Percentiles rank a stretch among this genome's conserved stretches.
Conservation (phyloP, 257 asterid genomes). For the Penstemon davidsonii region DNA sequence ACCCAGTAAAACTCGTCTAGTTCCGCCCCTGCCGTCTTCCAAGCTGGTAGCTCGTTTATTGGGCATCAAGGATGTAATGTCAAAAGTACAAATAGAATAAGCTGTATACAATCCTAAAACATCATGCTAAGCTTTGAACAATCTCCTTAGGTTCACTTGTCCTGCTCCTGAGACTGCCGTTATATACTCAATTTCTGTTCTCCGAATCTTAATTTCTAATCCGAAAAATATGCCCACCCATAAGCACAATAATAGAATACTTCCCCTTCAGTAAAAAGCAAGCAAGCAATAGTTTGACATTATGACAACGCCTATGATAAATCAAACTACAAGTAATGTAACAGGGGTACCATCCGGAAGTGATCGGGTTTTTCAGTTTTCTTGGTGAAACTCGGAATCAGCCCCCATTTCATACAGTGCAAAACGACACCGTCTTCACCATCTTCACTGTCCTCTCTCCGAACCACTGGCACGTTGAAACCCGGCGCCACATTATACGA, state of each 20-base stretch:
- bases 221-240: background rate
- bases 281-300: no score
- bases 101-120: background rate
- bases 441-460: conserved; percentile 54
- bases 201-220: no score
- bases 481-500: conserved; percentile 85
- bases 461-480: conserved; percentile 77
- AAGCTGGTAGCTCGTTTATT: background rate
- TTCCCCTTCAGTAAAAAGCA: background rate
- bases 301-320: no score
- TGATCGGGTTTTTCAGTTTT: conserved; percentile 75
- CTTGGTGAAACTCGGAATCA: conserved; percentile 84
- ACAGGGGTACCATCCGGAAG: conserved; percentile 65
- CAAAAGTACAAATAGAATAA: no score
- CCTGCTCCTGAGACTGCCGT: background rate
- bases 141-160: background rate
- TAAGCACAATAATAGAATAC: no score
- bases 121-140: background rate
- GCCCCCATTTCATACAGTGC: conserved; percentile 98
- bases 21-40: background rate
- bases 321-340: background rate
- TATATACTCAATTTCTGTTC: background rate
- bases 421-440: conserved; percentile 50
- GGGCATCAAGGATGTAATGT: background rate
- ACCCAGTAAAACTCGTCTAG: no score